Percentiles rank a stretch among this genome's conserved stretches.
Evolutionary conservation across 108 stramenopile genomes (phyloP).

Genomic region (Aureococcus anophagefferens): DNA sequence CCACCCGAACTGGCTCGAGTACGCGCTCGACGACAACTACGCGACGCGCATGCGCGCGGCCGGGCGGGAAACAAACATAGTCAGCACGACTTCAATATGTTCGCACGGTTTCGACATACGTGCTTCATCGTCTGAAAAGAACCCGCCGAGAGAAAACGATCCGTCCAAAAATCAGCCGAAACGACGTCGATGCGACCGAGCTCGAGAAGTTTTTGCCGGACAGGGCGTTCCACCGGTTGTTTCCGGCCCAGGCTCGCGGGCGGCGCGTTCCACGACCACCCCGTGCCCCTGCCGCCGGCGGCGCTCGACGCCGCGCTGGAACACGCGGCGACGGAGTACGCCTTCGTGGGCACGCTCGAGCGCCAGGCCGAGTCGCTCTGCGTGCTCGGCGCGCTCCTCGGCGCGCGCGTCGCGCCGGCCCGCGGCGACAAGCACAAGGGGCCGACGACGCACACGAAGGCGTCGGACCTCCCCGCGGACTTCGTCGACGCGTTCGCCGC

Average conservation of each 20-base stretch:
- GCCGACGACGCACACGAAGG: not conserved
- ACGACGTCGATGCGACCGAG: no score
- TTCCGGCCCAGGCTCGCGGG: no score
- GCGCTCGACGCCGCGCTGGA: not conserved
- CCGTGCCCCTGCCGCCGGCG: not conserved
- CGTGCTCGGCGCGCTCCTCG: not conserved
- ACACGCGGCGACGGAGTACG: not conserved
- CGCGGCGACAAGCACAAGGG: not conserved
- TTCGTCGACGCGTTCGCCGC: not conserved
- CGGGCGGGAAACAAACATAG: no score
- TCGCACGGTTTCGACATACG: no score
- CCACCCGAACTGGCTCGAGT: not conserved
- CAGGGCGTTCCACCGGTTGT: no score
- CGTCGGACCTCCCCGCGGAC: not conserved
- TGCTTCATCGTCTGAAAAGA: no score
- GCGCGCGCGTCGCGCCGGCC: not conserved
- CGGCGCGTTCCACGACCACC: not conserved
- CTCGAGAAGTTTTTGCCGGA: no score
- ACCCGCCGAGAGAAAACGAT: no score
- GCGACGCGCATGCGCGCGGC: not conserved
- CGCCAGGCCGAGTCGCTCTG: not conserved
- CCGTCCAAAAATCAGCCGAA: no score
- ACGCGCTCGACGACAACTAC: not conserved
- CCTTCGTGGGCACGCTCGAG: not conserved
- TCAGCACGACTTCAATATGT: no score